Base-by-base conservation (phyloP, 176 grass and related monocot species). In the Bolboschoenus planiculmis region DNA sequence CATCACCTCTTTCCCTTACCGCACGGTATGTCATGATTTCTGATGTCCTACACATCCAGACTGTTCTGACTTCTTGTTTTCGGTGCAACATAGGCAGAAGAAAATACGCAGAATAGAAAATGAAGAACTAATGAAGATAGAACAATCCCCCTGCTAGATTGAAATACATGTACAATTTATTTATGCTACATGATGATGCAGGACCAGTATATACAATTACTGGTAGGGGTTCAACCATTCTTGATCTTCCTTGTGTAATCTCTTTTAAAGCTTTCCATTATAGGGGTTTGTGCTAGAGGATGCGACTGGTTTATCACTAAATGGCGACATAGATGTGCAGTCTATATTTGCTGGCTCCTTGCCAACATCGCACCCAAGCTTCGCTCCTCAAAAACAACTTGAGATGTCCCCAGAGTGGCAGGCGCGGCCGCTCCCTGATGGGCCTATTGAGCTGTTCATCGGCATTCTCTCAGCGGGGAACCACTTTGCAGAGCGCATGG, bases 401-500 rank as follows among this genome's bases (percentile, higher is more conserved):
- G 97, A 99, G 78, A 91, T 93, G 97, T 91, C 85, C 13, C 83
- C 89, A 10, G 74, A 83, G 24, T 99, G 92, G 97, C 85, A 90
- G 89, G 90, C 89, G 30, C 87, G 86, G 29, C 93, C 91, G 15
- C 79, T 99, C 72, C 85, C 88, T 81, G 85, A 90, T 1, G 88
- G 82, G 68, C 86, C 93, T 8, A 82, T 87, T 27, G 93, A 99
- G 63, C 66, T 99, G 61, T 99, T 99, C 83, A 96, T 99, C 3
- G 97, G 97, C 65, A 99, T 99, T 61, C 86, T 99, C 35, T 99
- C 97, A 71, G 97, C 97, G 1, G 93, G 93, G 44, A 99, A 99
- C 80, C 97, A 96, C 82, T 99, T 99, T 86, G 93, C 89, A 29
- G 97, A 99, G 85, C 97, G 97, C 30, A 99, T 99, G 97, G 89